These are phyloP conservation scores for Trichoderma asperellum DNA, from an alignment of 2,329 filamentous ascomycete species.

Conservation along the genomic window DNA sequence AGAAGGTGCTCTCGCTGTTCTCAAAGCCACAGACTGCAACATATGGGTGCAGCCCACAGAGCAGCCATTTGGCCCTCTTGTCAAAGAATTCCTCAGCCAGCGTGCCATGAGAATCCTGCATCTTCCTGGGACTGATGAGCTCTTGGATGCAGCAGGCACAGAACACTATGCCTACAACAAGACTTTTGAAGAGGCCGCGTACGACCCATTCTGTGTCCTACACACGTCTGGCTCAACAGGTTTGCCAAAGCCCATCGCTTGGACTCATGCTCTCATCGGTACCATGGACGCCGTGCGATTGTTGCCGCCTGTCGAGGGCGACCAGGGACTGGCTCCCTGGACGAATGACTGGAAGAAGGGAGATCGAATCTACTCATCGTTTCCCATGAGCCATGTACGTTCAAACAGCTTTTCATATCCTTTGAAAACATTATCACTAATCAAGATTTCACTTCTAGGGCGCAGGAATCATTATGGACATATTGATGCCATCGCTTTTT, in stretches of 20 bases:
- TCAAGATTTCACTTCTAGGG: slow-evolving; percentile 34
- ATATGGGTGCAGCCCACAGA: slow-evolving; percentile 38
- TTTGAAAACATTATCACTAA: background rate
- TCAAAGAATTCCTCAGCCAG: background rate
- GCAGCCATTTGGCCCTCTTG: background rate
- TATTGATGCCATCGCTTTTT: slow-evolving; percentile 44
- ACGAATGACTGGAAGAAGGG: slow-evolving; percentile 37
- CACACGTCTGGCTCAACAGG: slow-evolving; percentile 51
- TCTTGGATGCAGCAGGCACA: background rate
- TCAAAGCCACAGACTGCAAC: slow-evolving; percentile 39
- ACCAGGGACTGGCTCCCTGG: slow-evolving; percentile 37
- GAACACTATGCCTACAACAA: slow-evolving; percentile 39
- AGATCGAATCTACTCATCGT: slow-evolving; percentile 42
- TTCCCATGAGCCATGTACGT: slow-evolving; percentile 44
- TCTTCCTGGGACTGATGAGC: slow-evolving; percentile 5
- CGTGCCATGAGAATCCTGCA: slow-evolving; percentile 2
- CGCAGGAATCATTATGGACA: slow-evolving; percentile 49
- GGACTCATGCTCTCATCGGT: slow-evolving; percentile 40
- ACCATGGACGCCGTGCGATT: slow-evolving; percentile 45
- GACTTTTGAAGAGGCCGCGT: slow-evolving; percentile 38
- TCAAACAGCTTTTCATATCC: accelerated
- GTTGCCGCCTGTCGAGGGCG: slow-evolving; percentile 41
- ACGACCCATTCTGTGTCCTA: slow-evolving; percentile 44
- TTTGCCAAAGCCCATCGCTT: slow-evolving; percentile 45
- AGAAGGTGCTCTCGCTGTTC: slow-evolving; percentile 40